Conservation (phyloP, 2,329 filamentous ascomycete genomes). For the Cadophora gregata region DNA sequence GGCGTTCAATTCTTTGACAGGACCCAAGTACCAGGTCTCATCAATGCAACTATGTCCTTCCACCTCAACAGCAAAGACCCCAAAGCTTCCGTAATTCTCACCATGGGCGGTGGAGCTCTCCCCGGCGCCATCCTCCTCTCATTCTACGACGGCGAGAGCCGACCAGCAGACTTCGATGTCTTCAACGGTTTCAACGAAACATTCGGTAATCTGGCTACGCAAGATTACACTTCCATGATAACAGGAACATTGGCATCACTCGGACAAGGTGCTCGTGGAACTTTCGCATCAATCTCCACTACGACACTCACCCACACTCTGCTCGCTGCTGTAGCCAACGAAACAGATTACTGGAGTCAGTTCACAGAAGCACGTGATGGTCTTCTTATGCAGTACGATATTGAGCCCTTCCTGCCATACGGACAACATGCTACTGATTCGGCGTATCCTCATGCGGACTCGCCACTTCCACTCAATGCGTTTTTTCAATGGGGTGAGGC, state of each 20-base stretch:
- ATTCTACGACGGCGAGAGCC: background rate
- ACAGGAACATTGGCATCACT: background rate
- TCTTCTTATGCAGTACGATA: background rate
- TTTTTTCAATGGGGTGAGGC: background rate
- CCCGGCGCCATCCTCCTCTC: background rate
- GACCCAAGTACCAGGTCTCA: background rate
- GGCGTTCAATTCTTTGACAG: conserved; percentile 1
- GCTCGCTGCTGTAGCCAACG: background rate
- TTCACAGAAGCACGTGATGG: background rate
- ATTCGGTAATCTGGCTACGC: background rate
- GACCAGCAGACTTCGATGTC: background rate
- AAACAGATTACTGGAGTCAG: background rate
- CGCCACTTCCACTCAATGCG: conserved; percentile 5
- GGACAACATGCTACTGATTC: background rate
- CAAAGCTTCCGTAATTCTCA: background rate
- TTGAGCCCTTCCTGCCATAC: background rate
- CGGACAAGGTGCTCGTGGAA: background rate
- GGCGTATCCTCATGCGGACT: background rate
- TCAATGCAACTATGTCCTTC: background rate
- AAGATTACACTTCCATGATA: background rate
- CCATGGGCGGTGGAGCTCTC: background rate
- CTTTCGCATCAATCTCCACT: background rate
- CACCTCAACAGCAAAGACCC: conserved; percentile 2
- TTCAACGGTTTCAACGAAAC: background rate
- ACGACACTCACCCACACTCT: background rate